These are phyloP conservation scores for Microdochium nivale DNA, from an alignment of 2,329 filamentous ascomycete genomes.

Conservation along the genomic window DNA sequence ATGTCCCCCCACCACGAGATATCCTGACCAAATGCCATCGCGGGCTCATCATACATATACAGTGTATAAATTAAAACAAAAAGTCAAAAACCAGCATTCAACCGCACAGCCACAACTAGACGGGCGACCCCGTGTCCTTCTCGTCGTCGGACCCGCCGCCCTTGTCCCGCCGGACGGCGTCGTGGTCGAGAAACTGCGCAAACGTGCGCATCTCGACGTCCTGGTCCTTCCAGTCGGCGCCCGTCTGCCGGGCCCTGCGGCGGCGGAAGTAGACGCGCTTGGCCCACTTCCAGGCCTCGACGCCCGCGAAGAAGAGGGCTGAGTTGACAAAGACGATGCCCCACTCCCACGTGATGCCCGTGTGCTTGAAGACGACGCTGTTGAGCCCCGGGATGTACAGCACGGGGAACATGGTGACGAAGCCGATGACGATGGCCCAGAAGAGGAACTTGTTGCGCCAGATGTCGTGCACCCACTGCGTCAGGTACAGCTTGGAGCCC, in stretches of 20 bases:
- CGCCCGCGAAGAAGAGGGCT: conserved; percentile 46
- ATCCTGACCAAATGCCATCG: too few relatives aligned
- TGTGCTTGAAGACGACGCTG: conserved; percentile 50
- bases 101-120: too few relatives aligned
- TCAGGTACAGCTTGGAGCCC: conserved; percentile 48
- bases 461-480: conserved; percentile 58
- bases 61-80: too few relatives aligned
- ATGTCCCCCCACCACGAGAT: too few relatives aligned
- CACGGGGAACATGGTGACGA: conserved; percentile 39
- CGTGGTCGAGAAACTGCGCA: conserved; percentile 22
- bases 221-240: conserved; percentile 24
- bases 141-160: neutral
- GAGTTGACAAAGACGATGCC: conserved; percentile 46
- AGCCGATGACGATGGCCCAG: conserved; percentile 46
- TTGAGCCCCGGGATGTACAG: conserved; percentile 54
- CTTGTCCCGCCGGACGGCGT: neutral
- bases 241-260: conserved; percentile 11
- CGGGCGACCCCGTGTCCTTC: neutral
- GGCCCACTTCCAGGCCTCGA: conserved; percentile 50
- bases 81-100: too few relatives aligned
- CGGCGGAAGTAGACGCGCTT: conserved; percentile 38
- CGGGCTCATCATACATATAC: too few relatives aligned
- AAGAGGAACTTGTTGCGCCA: conserved; percentile 69
- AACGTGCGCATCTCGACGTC: conserved; percentile 31
- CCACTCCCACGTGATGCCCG: conserved; percentile 56